Evolutionary conservation across 1,284 basidiomycete species (phyloP), one percentile per base, ranked within the genome.

Genomic region (Ustilago loliicola): DNA sequence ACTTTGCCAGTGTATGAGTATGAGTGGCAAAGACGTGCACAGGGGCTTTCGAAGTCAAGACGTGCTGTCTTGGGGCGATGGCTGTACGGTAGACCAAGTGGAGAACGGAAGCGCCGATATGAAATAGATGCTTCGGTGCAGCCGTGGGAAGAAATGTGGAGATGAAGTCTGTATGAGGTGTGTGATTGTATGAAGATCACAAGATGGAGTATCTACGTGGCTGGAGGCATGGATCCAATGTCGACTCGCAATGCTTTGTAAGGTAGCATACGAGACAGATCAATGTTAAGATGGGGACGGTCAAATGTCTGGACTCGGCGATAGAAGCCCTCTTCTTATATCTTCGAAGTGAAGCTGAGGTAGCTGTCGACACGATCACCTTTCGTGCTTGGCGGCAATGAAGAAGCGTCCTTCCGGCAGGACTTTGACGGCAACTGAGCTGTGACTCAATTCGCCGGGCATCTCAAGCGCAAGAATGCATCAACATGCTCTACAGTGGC

Each of bases 391-490:
- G 42, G 42, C 42, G 19, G 42, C 6, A 11, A 27, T 25, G 10
- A 50, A 15, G 27, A 50, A 13, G 48, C 48, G 48, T 50, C 6
- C 25, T n/a, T 13, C 48, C 7, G 4, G 48, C 48, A 29, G 19
- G 11, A n/a, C 45, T 47, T n/a, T 47, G n/a, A 7, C 17, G 48
- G 48, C 48, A 13, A 15, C n/a, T 17, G 25, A 25, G 23, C 23
- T 17, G 48, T 30, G 48, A 50, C 45, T 23, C 45, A 47, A n/a
- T 47, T 47, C n/a, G 45, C 23, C 45, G 23, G 45, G 45, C 48
- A 29, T 27, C 27, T 21, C 45, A 23, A 17, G 38, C n/a, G 40
- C 40, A 19, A 42, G 7, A 19, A 4, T 42, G 40, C 13, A 42
- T 21, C 17, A 19, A 19, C 7, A 15, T 42, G 40, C 40, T 19